A percentile compares a stretch with the other conserved stretches of the same genome.
phyloP scores from a whole-genome alignment of 352 stramenopile species.

The Phytophthora idaei region DNA sequence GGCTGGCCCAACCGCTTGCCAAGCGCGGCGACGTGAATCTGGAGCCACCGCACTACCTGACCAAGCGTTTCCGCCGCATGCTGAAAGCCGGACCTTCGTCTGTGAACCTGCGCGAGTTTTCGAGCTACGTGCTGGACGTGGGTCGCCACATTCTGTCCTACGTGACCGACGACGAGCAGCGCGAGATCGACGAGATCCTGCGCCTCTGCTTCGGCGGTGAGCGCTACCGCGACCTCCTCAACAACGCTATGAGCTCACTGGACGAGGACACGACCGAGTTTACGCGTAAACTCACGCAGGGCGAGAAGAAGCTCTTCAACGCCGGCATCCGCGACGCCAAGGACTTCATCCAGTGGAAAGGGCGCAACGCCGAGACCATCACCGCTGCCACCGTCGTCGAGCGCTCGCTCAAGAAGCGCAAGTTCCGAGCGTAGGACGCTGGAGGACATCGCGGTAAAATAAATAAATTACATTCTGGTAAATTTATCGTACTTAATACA shows the following conservation, averaged over 20 bases:
- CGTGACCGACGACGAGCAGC: constrained; percentile 48
- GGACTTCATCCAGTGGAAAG: constrained; percentile 84
- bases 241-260: constrained; percentile 86
- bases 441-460: constrained; percentile 5
- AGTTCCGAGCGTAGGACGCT: constrained; percentile 36
- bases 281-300: constrained; percentile 69
- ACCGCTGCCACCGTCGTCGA: constrained; percentile 58
- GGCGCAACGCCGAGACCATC: constrained; percentile 71
- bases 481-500: neutral
- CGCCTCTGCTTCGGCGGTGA: constrained; percentile 77
- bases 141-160: constrained; percentile 62
- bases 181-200: constrained; percentile 82
- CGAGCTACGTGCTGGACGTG: constrained; percentile 74
- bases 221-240: constrained; percentile 76
- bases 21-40: constrained; percentile 58
- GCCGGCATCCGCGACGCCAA: constrained; percentile 67
- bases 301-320: constrained; percentile 74
- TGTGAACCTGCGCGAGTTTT: constrained; percentile 82
- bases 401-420: constrained; percentile 66
- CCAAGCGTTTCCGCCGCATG: constrained; percentile 78
- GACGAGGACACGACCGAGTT: constrained; percentile 88
- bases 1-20: constrained; percentile 66
- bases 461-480: constrained; percentile 12
- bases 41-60: constrained; percentile 67
- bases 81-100: constrained; percentile 77